phyloP scores from a whole-genome alignment of 2,329 filamentous ascomycete species.

The Xylariales sp. region DNA sequence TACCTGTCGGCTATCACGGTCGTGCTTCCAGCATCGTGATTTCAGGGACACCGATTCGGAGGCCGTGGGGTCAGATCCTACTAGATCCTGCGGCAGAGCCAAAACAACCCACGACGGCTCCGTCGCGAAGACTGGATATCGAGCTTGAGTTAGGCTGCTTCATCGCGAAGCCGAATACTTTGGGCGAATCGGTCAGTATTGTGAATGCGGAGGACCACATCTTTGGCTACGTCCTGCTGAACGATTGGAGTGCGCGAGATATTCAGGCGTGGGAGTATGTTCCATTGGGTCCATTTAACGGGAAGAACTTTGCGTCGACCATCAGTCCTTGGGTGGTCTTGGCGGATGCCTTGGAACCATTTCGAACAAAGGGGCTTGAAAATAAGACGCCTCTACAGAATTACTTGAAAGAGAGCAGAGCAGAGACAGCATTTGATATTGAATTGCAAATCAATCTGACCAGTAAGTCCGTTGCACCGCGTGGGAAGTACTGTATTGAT shows the following conservation, averaged over 20 bases:
- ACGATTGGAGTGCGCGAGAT: slow-evolving; percentile 82
- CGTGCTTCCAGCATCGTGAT: slow-evolving; percentile 71
- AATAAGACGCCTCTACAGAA: slow-evolving; percentile 30
- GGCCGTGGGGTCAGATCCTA: slow-evolving; percentile 72
- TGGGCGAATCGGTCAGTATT: slow-evolving; percentile 61
- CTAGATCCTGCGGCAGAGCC: slow-evolving; percentile 56
- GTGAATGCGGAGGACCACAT: slow-evolving; percentile 63
- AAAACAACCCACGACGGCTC: slow-evolving; percentile 58
- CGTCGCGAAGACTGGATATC: slow-evolving; percentile 66
- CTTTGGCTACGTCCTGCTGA: slow-evolving; percentile 78
- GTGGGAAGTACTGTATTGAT: slow-evolving; percentile 6
- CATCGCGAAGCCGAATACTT: slow-evolving; percentile 57
- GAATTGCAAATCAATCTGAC: slow-evolving; percentile 60
- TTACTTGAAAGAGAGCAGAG: slow-evolving; percentile 54
- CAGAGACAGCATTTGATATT: slow-evolving; percentile 63
- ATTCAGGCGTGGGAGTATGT: slow-evolving; percentile 83
- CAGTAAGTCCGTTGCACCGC: slow-evolving; percentile 33
- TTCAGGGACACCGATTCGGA: slow-evolving; percentile 66
- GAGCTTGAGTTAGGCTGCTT: slow-evolving; percentile 79
- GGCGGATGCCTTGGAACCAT: slow-evolving; percentile 66
- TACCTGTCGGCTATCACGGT: slow-evolving; percentile 80
- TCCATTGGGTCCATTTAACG: slow-evolving; percentile 75
- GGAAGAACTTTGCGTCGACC: slow-evolving; percentile 77
- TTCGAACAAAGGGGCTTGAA: slow-evolving; percentile 27
- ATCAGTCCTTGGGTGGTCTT: slow-evolving; percentile 78